phyloP scores from a whole-genome alignment of 768 basidiomycete species.

The Auriscalpium orientale region DNA sequence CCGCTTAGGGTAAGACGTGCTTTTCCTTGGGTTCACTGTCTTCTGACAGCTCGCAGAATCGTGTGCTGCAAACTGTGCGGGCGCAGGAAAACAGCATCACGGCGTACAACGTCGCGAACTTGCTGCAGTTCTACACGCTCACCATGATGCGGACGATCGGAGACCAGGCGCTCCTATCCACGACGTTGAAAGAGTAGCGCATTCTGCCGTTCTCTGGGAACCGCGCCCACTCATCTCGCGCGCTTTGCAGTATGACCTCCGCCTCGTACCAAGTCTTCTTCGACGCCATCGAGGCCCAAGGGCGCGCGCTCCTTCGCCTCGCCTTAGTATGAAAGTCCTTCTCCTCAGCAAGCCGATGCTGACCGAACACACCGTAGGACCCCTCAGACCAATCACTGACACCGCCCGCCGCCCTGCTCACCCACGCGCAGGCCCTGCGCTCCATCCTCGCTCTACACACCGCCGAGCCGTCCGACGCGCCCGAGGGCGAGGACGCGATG shows the following conservation, averaged over 20 bases:
- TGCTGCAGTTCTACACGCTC: slow-evolving; percentile 89
- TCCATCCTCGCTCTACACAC: slow-evolving; percentile 69
- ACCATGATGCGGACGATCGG: slow-evolving; percentile 94
- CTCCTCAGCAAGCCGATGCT: background rate
- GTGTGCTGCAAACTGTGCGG: slow-evolving; percentile 89
- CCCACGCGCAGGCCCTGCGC: slow-evolving; percentile 75
- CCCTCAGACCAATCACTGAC: slow-evolving; percentile 60
- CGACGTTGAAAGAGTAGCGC: slow-evolving; percentile 67
- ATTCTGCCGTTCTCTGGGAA: background rate
- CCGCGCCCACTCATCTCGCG: background rate
- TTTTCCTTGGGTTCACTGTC: background rate
- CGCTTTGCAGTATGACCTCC: slow-evolving; percentile 58
- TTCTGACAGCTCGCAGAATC: slow-evolving; percentile 38
- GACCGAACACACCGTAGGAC: slow-evolving; percentile 33
- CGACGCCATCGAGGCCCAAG: slow-evolving; percentile 80
- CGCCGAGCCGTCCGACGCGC: slow-evolving; percentile 19
- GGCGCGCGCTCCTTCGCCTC: slow-evolving; percentile 52
- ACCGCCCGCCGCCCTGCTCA: slow-evolving; percentile 73
- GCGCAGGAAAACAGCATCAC: slow-evolving; percentile 91
- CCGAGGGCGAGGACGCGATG: slow-evolving; percentile 26
- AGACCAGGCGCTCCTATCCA: slow-evolving; percentile 66
- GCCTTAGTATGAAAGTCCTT: slow-evolving; percentile 37
- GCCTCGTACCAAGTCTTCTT: slow-evolving; percentile 80
- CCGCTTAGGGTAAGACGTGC: slow-evolving; percentile 71
- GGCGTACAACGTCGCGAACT: slow-evolving; percentile 87